Evolutionary conservation across 352 stramenopile species (phyloP).

Genomic region (Globisporangium uncinulatum): DNA sequence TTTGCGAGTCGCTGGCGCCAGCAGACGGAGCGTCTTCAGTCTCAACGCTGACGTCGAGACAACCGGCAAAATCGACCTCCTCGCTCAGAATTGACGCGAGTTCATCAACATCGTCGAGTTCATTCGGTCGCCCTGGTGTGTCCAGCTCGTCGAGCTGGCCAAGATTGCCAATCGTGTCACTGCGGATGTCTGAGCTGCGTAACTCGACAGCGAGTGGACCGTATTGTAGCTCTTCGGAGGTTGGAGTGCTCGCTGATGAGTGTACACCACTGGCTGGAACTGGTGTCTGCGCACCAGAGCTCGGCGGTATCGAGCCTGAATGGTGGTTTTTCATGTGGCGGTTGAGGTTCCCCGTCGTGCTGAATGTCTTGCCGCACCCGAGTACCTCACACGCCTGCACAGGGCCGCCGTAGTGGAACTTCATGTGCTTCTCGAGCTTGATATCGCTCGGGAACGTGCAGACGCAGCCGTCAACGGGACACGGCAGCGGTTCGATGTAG

Average conservation of each 20-base stretch:
- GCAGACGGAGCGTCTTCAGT: neutral
- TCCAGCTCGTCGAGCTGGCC: too few species aligned
- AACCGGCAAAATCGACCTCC: conserved; percentile 7
- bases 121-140: too few species aligned
- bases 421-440: conserved; percentile 50
- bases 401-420: conserved; percentile 32
- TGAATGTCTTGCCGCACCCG: conserved; percentile 42
- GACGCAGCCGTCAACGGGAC: conserved; percentile 19
- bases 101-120: conserved; percentile 2
- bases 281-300: neutral
- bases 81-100: conserved; percentile 10
- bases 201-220: too few species aligned
- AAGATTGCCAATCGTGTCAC: too few species aligned
- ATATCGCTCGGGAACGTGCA: conserved; percentile 35
- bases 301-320: neutral
- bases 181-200: too few species aligned
- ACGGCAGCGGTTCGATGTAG: too few species aligned
- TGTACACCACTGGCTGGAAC: too few species aligned
- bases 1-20: neutral
- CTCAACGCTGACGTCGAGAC: neutral
- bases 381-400: conserved; percentile 32
- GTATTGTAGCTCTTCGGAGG: too few species aligned
- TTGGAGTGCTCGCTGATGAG: too few species aligned
- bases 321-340: conserved; percentile 24
- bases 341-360: conserved; percentile 42